Evolutionary conservation across 139 green algal species (phyloP), one percentile per base, ranked within the genome.

Genomic region (Microglena sp.): DNA sequence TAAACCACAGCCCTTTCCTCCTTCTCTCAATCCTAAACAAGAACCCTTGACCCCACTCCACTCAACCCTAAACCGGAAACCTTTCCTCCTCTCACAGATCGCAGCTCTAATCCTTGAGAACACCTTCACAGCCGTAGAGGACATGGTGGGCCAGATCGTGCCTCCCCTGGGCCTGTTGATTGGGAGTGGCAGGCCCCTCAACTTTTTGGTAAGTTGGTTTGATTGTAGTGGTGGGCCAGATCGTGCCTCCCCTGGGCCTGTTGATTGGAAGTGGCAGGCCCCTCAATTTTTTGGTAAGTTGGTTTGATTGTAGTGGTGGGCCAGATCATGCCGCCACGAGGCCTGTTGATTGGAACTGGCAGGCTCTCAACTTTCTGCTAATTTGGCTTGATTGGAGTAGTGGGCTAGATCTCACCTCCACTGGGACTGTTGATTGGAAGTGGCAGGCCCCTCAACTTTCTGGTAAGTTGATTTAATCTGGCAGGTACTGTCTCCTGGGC

Each of bases 121-220:
- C 73, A 93, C 90, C 0, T 96, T 96, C 72, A 87, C 78, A 1
- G 79, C 62, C 3, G 83, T 96, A 8, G 73, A 85, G 43, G 85
- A 90, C 45, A 77, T 81, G 60, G 83, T 82, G 27, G 28, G 11
- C 3, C 58, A 15, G 22, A 8, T 67, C 4, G 43, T 89, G 55
- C 82, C 82, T 4, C 61, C 83, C 3, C 66, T 88, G 30, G 30
- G 59, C 26, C 56, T 55, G 1, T 62, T 87, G 1, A 67, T 87
- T 18, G 79, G 79, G 2, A 53, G 55, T 1, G 71, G 75, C 29
- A 78, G 75, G 54, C 71, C 77, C 2, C 69, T 84, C 66, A 97
- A 97, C 74, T 92, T 77, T 27, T 71, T 97, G 40, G 76, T 97
- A 11, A 65, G n/a, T n/a, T n/a, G n/a, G n/a, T n/a, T n/a, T n/a